phyloP scores from a whole-genome alignment of 2,329 filamentous ascomycete genomes.

The Chrysoporthe puriensis region DNA sequence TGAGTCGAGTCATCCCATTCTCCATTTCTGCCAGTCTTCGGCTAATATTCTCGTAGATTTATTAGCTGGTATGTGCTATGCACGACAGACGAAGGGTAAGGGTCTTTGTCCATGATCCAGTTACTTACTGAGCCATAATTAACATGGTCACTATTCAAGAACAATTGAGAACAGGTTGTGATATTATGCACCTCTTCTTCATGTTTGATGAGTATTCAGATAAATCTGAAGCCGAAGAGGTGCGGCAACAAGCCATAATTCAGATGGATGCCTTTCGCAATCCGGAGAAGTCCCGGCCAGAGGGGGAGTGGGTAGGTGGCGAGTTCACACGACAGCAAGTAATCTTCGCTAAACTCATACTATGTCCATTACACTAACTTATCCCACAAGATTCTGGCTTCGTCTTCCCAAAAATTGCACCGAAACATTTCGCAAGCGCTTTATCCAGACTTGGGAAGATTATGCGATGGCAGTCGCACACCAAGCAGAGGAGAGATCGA shows the following conservation, averaged over 20 bases:
- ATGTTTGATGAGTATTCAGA: conserved; percentile 32
- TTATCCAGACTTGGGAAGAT: background rate
- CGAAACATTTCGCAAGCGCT: background rate
- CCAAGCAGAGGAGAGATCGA: background rate
- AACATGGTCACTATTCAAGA: conserved; percentile 14
- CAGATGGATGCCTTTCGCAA: conserved; percentile 27
- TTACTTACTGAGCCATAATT: no score
- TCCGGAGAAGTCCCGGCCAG: conserved; percentile 24
- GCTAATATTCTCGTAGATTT: no score
- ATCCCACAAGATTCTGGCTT: background rate
- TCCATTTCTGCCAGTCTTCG: no score
- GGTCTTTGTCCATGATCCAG: no score
- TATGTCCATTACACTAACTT: no score
- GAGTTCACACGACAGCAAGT: conserved; percentile 20
- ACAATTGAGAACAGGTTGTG: conserved; percentile 29
- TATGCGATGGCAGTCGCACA: background rate
- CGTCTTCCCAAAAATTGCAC: background rate
- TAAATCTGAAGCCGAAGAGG: conserved; percentile 24
- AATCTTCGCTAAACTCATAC: background rate
- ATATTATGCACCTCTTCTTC: conserved; percentile 32
- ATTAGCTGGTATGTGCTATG: no score
- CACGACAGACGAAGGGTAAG: no score
- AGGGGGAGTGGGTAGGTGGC: conserved; percentile 30
- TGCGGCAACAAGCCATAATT: conserved; percentile 26
- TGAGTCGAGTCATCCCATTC: no score